These are phyloP conservation scores for Sarcodon aspratus DNA, from an alignment of 768 basidiomycete genomes.

Conservation along the genomic window DNA sequence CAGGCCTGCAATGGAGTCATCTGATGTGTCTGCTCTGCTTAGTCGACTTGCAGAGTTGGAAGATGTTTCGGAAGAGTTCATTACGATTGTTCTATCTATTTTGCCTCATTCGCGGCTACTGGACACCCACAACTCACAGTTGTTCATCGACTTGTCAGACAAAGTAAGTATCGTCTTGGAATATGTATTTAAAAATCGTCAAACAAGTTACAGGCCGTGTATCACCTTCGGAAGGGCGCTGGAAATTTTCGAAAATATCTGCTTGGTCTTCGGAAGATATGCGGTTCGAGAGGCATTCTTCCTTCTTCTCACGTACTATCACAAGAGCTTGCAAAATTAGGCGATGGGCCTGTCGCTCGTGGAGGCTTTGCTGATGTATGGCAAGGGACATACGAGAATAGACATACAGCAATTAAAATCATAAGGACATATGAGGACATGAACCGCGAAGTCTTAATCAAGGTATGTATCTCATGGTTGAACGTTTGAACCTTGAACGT, in stretches of 20 bases:
- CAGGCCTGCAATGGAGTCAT: too few relatives aligned
- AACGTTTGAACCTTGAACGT: neutral
- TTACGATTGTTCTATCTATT: too few relatives aligned
- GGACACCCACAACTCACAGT: neutral
- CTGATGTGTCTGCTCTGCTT: too few relatives aligned
- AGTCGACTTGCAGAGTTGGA: too few relatives aligned
- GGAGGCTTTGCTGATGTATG: slow-evolving; percentile 8
- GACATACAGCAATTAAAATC: neutral
- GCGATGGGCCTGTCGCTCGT: slow-evolving; percentile 1
- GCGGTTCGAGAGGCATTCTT: neutral
- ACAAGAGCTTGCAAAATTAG: neutral
- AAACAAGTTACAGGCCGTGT: neutral
- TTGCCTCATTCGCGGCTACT: too few relatives aligned
- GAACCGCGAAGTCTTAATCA: neutral
- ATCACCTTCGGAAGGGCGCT: neutral
- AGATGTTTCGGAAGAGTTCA: too few relatives aligned
- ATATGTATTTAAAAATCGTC: neutral
- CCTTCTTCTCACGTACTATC: neutral
- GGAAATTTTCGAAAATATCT: neutral
- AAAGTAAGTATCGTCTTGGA: neutral
- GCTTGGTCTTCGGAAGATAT: neutral
- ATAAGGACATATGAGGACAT: neutral
- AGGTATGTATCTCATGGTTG: neutral
- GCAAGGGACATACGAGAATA: neutral
- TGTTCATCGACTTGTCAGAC: neutral